Percentiles rank a stretch among this genome's conserved stretches.
Conservation (phyloP, 2,329 filamentous ascomycete species). For the Fusarium lyarnte region DNA sequence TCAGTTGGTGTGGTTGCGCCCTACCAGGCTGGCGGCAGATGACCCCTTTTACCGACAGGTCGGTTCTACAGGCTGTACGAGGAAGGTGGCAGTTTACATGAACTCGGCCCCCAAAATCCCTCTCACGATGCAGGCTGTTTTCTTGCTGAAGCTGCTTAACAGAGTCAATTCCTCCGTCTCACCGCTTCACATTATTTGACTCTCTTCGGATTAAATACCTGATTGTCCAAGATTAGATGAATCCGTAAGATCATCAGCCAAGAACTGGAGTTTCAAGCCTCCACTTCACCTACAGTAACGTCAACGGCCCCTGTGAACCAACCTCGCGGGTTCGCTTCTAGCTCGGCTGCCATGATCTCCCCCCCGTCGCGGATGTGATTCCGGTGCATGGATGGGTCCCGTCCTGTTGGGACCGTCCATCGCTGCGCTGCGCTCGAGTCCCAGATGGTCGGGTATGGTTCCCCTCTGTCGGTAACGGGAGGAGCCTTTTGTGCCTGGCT, state of each 20-base stretch:
- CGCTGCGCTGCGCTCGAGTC: background rate
- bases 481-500: background rate
- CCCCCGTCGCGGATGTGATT: constrained; percentile 21
- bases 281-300: background rate
- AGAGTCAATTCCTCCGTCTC: constrained; percentile 12
- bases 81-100: constrained; percentile 10
- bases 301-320: background rate
- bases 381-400: constrained; percentile 14
- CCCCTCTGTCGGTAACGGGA: constrained; percentile 32
- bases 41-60: constrained; percentile 28
- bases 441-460: constrained; percentile 25
- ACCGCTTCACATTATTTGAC: background rate
- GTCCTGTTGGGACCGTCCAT: constrained; percentile 7
- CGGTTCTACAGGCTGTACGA: constrained; percentile 1
- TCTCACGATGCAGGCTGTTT: background rate
- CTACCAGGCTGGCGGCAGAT: constrained; percentile 15
- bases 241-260: background rate
- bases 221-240: constrained; percentile 1
- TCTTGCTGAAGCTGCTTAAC: background rate
- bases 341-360: background rate
- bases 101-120: background rate
- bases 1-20: constrained; percentile 1
- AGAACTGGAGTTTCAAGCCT: constrained; percentile 2
- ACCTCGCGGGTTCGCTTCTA: background rate
- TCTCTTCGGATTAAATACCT: background rate